phyloP scores from a whole-genome alignment of 345 rosid genomes.

The Durio zibethinus region DNA sequence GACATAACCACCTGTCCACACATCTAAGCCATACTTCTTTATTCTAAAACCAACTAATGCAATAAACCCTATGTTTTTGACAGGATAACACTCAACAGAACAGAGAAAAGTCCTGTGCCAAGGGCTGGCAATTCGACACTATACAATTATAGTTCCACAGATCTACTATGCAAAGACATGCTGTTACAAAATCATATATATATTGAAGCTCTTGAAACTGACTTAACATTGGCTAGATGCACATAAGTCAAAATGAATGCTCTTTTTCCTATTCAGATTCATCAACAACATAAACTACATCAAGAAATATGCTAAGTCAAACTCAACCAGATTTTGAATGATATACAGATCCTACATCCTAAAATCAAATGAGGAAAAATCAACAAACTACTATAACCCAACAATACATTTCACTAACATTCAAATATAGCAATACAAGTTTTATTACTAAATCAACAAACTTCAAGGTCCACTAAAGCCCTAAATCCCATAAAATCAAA shows the following conservation, averaged over 20 bases:
- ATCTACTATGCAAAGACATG: neutral
- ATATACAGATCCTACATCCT: neutral
- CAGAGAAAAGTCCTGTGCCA: neutral
- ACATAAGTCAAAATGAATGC: neutral
- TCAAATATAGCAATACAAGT: neutral
- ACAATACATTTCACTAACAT: neutral
- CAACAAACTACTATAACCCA: neutral
- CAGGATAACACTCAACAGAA: neutral
- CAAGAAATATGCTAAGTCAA: neutral
- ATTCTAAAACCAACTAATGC: neutral
- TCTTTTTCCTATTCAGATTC: neutral
- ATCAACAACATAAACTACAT: neutral
- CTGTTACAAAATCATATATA: neutral
- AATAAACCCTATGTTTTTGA: neutral
- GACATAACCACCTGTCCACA: neutral
- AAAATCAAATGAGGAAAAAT: neutral
- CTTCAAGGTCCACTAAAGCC: neutral
- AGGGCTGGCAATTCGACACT: neutral
- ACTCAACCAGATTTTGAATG: neutral
- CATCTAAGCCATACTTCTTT: neutral
- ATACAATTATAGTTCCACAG: neutral
- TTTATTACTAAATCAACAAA: neutral
- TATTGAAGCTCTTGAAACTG: neutral
- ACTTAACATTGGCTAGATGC: neutral
- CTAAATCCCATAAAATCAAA: neutral